Percentiles rank a stretch among this genome's conserved stretches.
Evolutionary conservation across 805 yeast species (phyloP).

Genomic region (Komagataella ulmi): DNA sequence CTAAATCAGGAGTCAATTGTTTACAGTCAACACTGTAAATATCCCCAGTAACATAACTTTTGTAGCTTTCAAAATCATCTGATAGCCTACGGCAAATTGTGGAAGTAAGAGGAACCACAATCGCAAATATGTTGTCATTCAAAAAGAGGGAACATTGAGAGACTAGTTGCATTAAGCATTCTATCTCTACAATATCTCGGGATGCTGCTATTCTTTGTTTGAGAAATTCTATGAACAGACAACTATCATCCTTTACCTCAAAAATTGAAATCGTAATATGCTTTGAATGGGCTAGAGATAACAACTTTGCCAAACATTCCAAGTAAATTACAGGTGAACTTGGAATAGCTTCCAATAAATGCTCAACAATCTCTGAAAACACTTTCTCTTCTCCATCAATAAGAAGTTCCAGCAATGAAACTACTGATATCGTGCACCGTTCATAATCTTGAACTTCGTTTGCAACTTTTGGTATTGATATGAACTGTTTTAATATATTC

Average conservation of each 20-base stretch:
- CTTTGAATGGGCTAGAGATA: constrained; percentile 16
- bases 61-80: constrained; percentile 9
- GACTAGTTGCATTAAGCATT: not conserved
- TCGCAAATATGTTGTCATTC: not conserved
- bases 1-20: constrained; percentile 17
- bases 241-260: not conserved
- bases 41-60: constrained; percentile 1
- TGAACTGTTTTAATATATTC: constrained; percentile 30
- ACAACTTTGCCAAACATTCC: constrained; percentile 23
- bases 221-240: not conserved
- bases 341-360: not conserved
- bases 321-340: not conserved
- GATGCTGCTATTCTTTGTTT: not conserved
- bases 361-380: constrained; percentile 19
- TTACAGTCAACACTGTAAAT: constrained; percentile 6
- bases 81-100: not conserved
- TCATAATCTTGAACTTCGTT: constrained; percentile 10
- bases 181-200: not conserved
- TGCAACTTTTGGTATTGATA: constrained; percentile 14
- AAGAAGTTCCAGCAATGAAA: constrained; percentile 31
- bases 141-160: not conserved
- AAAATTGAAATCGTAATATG: not conserved
- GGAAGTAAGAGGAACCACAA: not conserved
- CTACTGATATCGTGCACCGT: constrained; percentile 25
- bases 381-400: constrained; percentile 45